Percentiles rank a stretch among this genome's conserved stretches.
Evolutionary conservation across 805 yeast genomes (phyloP).

Genomic region (Huiozyma sinensis): DNA sequence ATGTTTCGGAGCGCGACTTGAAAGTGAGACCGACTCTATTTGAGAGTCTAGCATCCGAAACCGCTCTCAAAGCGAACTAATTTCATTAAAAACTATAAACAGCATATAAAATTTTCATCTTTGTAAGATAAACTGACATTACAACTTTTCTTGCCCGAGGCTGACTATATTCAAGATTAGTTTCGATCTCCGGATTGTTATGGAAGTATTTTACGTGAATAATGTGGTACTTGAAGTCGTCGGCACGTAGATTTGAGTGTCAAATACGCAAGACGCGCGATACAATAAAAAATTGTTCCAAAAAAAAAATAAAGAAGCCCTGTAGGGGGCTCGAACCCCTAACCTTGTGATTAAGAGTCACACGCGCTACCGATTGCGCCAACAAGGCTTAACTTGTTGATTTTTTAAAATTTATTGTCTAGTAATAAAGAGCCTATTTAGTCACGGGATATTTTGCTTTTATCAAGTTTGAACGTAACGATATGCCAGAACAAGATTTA

Average conservation of each 20-base stretch:
- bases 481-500: too few relatives aligned
- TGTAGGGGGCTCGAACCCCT: constrained; percentile 30
- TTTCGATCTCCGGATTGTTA: too few relatives aligned
- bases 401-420: background rate
- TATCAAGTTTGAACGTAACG: too few relatives aligned
- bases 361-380: constrained; percentile 30
- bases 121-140: background rate
- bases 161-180: background rate
- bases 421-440: too few relatives aligned
- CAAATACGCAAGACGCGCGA: too few relatives aligned
- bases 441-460: too few relatives aligned
- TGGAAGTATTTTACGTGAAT: too few relatives aligned
- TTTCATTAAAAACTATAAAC: background rate
- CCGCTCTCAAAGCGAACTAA: background rate
- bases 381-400: constrained; percentile 17
- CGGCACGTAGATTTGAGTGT: too few relatives aligned
- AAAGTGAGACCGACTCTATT: constrained; percentile 36
- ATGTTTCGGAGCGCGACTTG: constrained; percentile 35
- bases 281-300: too few relatives aligned
- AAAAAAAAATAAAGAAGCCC: constrained; percentile 18
- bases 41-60: constrained; percentile 19
- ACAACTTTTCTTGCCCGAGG: background rate
- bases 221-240: too few relatives aligned
- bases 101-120: background rate
- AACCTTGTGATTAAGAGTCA: constrained; percentile 28